phyloP scores from a whole-genome alignment of 108 stramenopile genomes.

The Aurantiochytrium sp. region DNA sequence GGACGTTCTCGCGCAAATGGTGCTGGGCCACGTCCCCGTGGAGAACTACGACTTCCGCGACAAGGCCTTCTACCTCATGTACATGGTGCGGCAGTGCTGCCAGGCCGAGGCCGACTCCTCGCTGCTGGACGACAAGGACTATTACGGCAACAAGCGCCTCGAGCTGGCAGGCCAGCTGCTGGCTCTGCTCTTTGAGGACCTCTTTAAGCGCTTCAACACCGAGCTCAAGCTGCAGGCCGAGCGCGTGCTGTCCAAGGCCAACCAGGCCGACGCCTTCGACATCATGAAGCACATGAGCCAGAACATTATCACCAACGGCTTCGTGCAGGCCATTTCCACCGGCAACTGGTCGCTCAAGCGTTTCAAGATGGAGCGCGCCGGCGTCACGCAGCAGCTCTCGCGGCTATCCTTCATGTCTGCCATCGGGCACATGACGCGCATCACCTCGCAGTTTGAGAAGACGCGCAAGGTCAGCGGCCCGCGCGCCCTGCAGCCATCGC shows the following conservation, averaged over 20 bases:
- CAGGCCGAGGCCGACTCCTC: slow-evolving; percentile 85
- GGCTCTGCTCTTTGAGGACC: slow-evolving; percentile 85
- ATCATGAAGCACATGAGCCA: slow-evolving; percentile 73
- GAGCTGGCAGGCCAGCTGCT: slow-evolving; percentile 97
- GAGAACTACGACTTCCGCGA: slow-evolving; percentile 83
- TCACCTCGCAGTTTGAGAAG: slow-evolving; percentile 92
- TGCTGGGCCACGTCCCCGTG: slow-evolving; percentile 42
- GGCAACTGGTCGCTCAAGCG: slow-evolving; percentile 97
- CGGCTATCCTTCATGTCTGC: slow-evolving; percentile 95
- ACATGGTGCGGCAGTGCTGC: slow-evolving; percentile 93
- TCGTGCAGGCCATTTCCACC: slow-evolving; percentile 95
- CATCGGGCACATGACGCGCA: slow-evolving; percentile 91
- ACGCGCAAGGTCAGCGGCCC: slow-evolving; percentile 98
- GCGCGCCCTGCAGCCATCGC: slow-evolving; percentile 96
- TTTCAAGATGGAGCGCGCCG: slow-evolving; percentile 77
- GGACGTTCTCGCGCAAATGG: slow-evolving; percentile 93
- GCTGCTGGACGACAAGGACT: slow-evolving; percentile 97
- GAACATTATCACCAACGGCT: slow-evolving; percentile 78
- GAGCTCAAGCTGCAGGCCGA: slow-evolving; percentile 83
- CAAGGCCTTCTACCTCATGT: slow-evolving; percentile 98
- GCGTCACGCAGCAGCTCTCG: slow-evolving; percentile 96
- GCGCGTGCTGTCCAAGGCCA: slow-evolving; percentile 89
- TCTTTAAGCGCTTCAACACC: slow-evolving; percentile 89
- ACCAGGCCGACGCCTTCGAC: slow-evolving; percentile 85
- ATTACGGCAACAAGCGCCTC: slow-evolving; percentile 98